Percentiles rank a stretch among this genome's conserved stretches.
phyloP scores from a whole-genome alignment of 1,284 basidiomycete species.

The Kalmanozyma brasiliensis region DNA sequence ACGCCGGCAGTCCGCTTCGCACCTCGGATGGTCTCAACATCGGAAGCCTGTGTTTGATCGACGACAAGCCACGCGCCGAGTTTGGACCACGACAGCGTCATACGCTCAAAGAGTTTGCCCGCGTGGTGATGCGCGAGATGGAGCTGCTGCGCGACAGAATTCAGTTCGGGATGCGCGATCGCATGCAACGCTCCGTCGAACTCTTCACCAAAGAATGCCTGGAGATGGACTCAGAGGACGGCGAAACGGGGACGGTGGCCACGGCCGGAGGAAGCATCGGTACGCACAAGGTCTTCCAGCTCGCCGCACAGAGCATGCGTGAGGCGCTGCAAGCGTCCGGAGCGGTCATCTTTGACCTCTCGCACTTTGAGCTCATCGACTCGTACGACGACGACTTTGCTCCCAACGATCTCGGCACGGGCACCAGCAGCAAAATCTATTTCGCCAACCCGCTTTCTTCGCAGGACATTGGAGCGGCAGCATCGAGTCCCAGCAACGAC shows the following conservation, averaged over 20 bases:
- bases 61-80: slow-evolving; percentile 82
- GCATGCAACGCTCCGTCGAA: slow-evolving; percentile 94
- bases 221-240: slow-evolving; percentile 78
- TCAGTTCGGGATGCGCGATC: slow-evolving; percentile 86
- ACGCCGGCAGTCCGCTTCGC: slow-evolving; percentile 87
- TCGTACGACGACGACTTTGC: slow-evolving; percentile 73
- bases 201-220: slow-evolving; percentile 93
- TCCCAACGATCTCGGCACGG: slow-evolving; percentile 32
- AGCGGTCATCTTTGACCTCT: slow-evolving; percentile 88
- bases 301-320: slow-evolving; percentile 86
- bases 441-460: slow-evolving; percentile 51
- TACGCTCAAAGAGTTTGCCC: slow-evolving; percentile 91
- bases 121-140: slow-evolving; percentile 92
- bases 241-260: slow-evolving; percentile 28
- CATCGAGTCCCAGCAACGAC: slow-evolving; percentile 8
- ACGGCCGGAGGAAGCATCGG: slow-evolving; percentile 26
- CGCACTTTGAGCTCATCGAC: slow-evolving; percentile 87
- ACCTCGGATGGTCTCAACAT: slow-evolving; percentile 91
- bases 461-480: slow-evolving; percentile 18
- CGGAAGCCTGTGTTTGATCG: slow-evolving; percentile 85
- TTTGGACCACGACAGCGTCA: slow-evolving; percentile 89
- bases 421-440: slow-evolving; percentile 64
- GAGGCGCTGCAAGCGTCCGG: slow-evolving; percentile 90
- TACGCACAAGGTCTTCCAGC: slow-evolving; percentile 45
- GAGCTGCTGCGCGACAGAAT: slow-evolving; percentile 95